A percentile compares a stretch with the other conserved stretches of the same genome.
These are phyloP conservation scores for Podosphaera fusca DNA, from an alignment of 2,329 filamentous ascomycete genomes.

Conservation along the genomic window DNA sequence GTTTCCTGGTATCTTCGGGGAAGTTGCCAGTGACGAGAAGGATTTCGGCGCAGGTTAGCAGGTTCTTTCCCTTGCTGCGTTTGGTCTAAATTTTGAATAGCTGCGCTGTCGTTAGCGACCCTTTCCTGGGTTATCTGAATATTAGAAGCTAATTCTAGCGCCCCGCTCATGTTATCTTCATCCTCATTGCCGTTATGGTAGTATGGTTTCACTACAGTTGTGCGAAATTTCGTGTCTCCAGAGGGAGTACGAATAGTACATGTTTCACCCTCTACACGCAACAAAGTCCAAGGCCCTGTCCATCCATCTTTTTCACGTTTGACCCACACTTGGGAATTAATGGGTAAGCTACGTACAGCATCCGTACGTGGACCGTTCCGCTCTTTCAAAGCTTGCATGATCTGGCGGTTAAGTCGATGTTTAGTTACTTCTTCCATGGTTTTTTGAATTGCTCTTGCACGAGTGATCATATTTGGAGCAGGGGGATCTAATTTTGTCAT, in stretches of 20 bases:
- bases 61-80: neutral
- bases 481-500: neutral
- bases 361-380: conserved; percentile 1
- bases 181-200: neutral
- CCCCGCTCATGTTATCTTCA: neutral
- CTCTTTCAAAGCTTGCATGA: neutral
- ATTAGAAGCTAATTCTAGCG: neutral
- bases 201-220: neutral
- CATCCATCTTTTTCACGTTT: conserved; percentile 2
- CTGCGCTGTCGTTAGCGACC: neutral
- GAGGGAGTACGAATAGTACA: neutral
- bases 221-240: neutral
- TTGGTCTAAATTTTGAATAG: neutral
- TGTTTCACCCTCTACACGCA: neutral
- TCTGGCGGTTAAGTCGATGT: neutral
- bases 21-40: neutral
- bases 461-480: neutral
- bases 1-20: neutral
- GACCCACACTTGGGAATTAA: conserved; percentile 1
- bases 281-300: neutral
- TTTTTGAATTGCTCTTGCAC: conserved; percentile 1
- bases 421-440: conserved; percentile 3
- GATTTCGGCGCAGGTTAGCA: neutral
- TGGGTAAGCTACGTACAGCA: neutral
- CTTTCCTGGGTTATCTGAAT: neutral